Conservation (phyloP, 2,329 filamentous ascomycete species). For the Phialemonium atrogriseum region DNA sequence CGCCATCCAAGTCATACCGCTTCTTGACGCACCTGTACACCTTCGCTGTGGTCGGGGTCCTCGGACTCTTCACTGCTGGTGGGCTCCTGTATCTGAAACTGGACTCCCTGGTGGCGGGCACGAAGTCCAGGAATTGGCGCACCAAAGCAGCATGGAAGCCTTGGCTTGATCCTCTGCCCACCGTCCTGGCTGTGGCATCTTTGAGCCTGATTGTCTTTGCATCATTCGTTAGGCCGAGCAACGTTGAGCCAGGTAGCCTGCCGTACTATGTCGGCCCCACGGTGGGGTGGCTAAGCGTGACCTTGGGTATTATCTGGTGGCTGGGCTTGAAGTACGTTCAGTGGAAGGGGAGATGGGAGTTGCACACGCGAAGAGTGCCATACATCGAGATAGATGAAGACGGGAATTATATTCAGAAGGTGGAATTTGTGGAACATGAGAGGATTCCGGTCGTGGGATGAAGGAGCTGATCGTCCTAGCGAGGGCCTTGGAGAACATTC, state of each 20-base stretch:
- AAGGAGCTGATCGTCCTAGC: too few relatives aligned
- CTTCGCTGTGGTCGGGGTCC: slow-evolving; percentile 10
- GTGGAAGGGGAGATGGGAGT: background rate
- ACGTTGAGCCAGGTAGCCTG: background rate
- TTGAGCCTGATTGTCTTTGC: background rate
- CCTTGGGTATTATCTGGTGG: background rate
- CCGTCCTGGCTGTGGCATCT: background rate
- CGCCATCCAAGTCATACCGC: slow-evolving; percentile 10
- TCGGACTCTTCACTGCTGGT: slow-evolving; percentile 6
- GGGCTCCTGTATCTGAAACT: slow-evolving; percentile 5
- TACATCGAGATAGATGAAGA: background rate
- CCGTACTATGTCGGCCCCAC: background rate
- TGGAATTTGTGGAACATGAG: too few relatives aligned
- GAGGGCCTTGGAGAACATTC: too few relatives aligned
- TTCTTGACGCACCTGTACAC: slow-evolving; percentile 17
- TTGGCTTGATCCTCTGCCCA: slow-evolving; percentile 2
- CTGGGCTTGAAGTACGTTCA: background rate
- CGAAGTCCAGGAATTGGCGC: background rate
- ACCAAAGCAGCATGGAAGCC: background rate
- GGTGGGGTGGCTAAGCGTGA: background rate
- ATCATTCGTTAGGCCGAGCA: background rate
- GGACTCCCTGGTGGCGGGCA: background rate
- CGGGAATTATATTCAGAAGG: background rate
- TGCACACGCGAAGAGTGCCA: background rate
- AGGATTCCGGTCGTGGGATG: too few relatives aligned